A percentile compares a stretch with the other conserved stretches of the same genome.
These are phyloP conservation scores for Gyrodon lividus DNA, from an alignment of 768 basidiomycete species.

Conservation along the genomic window DNA sequence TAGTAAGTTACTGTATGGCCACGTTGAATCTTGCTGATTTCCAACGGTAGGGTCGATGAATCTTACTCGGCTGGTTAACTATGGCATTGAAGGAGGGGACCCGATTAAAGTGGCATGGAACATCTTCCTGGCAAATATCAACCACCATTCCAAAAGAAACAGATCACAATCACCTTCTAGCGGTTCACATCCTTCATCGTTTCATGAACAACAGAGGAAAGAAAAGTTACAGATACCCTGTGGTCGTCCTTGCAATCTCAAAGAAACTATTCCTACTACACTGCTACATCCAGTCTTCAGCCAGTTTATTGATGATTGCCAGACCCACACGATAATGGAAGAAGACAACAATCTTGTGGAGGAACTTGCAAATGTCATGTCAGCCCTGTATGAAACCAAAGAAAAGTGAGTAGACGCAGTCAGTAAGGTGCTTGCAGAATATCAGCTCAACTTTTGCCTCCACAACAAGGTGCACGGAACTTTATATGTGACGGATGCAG, in stretches of 20 bases:
- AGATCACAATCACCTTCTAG: neutral
- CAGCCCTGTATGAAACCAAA: no score
- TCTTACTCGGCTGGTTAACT: neutral
- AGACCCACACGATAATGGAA: neutral
- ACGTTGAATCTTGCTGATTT: neutral
- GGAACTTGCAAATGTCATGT: conserved; percentile 19
- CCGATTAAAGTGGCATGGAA: neutral
- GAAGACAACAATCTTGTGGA: conserved; percentile 13
- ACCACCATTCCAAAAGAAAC: neutral
- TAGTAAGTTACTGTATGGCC: no score
- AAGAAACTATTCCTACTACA: conserved; percentile 5
- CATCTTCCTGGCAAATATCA: neutral
- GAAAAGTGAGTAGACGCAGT: conserved; percentile 3
- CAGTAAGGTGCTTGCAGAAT: conserved; percentile 8
- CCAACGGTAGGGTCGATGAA: neutral
- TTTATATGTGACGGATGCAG: no score
- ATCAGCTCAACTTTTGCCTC: neutral
- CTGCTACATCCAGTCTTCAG: conserved; percentile 9
- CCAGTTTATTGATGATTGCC: conserved; percentile 11
- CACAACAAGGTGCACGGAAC: neutral
- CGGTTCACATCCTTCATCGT: neutral
- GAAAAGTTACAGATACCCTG: neutral
- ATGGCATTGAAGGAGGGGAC: neutral
- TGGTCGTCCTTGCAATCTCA: no score
- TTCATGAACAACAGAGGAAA: neutral